These are phyloP conservation scores for Diaporthe amygdali DNA, from an alignment of 2,329 filamentous ascomycete species.

Conservation along the genomic window DNA sequence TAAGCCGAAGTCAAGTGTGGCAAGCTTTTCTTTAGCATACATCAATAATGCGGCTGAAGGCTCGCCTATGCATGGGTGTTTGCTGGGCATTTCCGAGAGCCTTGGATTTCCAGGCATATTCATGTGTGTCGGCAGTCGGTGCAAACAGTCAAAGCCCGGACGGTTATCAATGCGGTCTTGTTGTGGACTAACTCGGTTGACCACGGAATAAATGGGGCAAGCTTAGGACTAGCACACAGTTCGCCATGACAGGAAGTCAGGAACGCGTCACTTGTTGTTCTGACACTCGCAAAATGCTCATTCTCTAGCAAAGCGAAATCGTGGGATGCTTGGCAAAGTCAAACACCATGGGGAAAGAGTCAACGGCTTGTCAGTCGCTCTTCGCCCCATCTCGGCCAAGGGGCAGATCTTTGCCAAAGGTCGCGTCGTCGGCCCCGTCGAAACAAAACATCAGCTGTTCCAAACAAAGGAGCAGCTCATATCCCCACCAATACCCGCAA, in stretches of 20 bases:
- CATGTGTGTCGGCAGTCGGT: neutral
- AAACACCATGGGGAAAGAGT: neutral
- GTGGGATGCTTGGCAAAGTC: neutral
- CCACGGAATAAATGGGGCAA: neutral
- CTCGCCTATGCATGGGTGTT: neutral
- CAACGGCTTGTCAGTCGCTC: neutral
- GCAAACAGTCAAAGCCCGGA: neutral
- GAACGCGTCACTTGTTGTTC: neutral
- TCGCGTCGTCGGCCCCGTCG: slow-evolving; percentile 9
- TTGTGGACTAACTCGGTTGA: neutral
- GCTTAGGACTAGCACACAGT: neutral
- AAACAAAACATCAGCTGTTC: slow-evolving; percentile 23
- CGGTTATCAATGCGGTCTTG: neutral
- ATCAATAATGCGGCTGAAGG: neutral
- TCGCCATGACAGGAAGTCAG: neutral
- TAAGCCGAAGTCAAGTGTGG: neutral
- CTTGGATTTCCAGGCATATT: neutral
- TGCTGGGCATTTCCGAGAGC: neutral
- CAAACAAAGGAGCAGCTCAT: slow-evolving; percentile 12
- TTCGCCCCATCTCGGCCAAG: neutral
- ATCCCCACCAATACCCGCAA: slow-evolving; percentile 22
- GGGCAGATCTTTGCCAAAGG: neutral
- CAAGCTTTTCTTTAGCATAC: neutral
- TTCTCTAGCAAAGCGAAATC: slow-evolving; percentile 1
- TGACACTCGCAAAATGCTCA: neutral